A percentile compares a stretch with the other conserved stretches of the same genome.
These are phyloP conservation scores for Mycena capillaripes DNA, from an alignment of 768 basidiomycete genomes.

Conservation along the genomic window DNA sequence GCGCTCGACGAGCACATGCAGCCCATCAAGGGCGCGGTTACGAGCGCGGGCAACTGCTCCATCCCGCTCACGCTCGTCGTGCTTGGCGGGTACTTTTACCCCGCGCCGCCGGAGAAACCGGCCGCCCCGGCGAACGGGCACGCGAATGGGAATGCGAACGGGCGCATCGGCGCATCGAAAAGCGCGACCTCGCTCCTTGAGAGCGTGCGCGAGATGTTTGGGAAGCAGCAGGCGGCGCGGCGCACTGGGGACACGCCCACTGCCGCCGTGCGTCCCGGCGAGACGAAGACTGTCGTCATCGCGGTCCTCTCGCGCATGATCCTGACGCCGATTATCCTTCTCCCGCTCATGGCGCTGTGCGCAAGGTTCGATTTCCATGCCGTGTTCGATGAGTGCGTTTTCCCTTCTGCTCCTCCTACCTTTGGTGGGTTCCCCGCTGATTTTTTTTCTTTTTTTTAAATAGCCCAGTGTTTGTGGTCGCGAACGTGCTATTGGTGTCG, in stretches of 20 bases:
- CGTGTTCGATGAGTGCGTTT: constrained; percentile 83
- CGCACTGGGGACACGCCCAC: constrained; percentile 14
- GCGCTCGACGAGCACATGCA: constrained; percentile 73
- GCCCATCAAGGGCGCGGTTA: constrained; percentile 78
- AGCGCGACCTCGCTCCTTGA: constrained; percentile 54
- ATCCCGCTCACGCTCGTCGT: constrained; percentile 93
- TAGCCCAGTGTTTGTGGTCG: constrained; percentile 90
- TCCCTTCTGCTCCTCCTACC: constrained; percentile 40
- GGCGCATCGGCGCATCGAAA: constrained; percentile 19
- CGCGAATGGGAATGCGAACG: background rate
- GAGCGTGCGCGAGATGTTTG: constrained; percentile 44
- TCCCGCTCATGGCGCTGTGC: constrained; percentile 81
- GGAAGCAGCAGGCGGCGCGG: constrained; percentile 39
- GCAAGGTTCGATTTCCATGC: constrained; percentile 69
- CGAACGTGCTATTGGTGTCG: constrained; percentile 85
- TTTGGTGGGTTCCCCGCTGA: too few species aligned
- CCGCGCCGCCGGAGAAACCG: constrained; percentile 43
- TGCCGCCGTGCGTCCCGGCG: constrained; percentile 62
- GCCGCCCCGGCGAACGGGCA: background rate
- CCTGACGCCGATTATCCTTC: constrained; percentile 80
- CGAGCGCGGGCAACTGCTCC: constrained; percentile 78
- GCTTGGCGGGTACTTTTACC: constrained; percentile 93
- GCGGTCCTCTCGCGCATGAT: constrained; percentile 91
- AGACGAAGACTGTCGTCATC: constrained; percentile 87
- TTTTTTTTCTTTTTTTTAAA: background rate